Evolutionary conservation across 129 eudicot genomes (phyloP), one percentile per base, ranked within the genome.

Genomic region (Heracleum sosnowskyi): DNA sequence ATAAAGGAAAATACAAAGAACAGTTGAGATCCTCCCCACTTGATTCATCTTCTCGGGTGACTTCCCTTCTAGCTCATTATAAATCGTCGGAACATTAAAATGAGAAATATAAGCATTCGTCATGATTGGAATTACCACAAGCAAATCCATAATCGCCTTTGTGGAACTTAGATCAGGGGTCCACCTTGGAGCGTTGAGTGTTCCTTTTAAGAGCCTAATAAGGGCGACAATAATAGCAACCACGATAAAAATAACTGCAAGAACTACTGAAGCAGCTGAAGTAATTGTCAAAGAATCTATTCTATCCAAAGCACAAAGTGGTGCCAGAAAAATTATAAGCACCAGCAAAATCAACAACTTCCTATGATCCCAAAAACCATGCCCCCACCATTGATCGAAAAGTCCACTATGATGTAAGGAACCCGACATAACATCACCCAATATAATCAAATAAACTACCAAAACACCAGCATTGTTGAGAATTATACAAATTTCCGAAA

Each of bases 51-150:
- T 93, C 6, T 77, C 85, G 55, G 96, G 93, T n/a, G 96, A 86
- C 0, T 87, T 88, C 1, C 85, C 91, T 77, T 93, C 90, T 26
- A 93, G 97, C 87, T 95, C 99, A 71, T 92, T 95, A 64, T 95
- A 95, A 77, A 95, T 92, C 7, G 99, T 97, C 57, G 90, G 96
- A 74, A 95, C 97, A 77, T 95, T 95, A 16, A 95, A 95, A 62
- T 95, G 99, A 76, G 97, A 95, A 13, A 95, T 96, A 74, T 90
- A 95, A 15, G 99, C 99, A 24, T 95, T 95, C 2, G 96, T 78
- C 99, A 95, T 95, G 7, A 95, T 88, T 0, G 99, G 99, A 68
- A 95, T 90, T 71, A 95, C 99, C 60, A 95, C 97, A 78, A 95
- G 95, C 76, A 95, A 83, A 77, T 92, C 92, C 73, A 95, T 76